Evolutionary conservation across 1,139 yeast genomes (phyloP), one percentile per base, ranked within the genome.

Genomic region (Lodderomyces pseudojiufengensis): DNA sequence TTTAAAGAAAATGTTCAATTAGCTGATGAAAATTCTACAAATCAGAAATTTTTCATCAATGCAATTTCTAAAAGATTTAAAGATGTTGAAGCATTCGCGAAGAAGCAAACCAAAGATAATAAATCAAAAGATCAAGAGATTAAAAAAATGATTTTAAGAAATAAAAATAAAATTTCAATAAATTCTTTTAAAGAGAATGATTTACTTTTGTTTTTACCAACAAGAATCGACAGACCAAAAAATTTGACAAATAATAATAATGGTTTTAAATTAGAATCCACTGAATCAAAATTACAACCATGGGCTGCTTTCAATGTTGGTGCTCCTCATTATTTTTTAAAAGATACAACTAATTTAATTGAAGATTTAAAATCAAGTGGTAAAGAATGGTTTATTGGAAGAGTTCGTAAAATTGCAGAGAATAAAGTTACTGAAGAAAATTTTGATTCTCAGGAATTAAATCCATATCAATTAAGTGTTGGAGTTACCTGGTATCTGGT

Each of bases 41-140:
- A 68, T 29, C 42, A 68, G 26, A 50, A 46, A 29, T 64, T 82
- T 39, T 79, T 83, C 50, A 70, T 80, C 34, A 72, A 73, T 33
- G 80, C 88, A 1, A 80, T 88, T 2, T 70, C 81, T 24, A 80
- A 83, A 51, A 69, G 98, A 42, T 88, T 92, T 52, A 77, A 76
- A 41, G 97, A 90, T 53, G 95, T 90, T 34, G 97, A 92, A 56
- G 80, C 83, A n/a, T 70, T 88, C 48, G 97, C 97, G 1, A 80
- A 94, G 51, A 84, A 80, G 51, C 70, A 86, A 41, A 85, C 90
- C 39, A 82, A 82, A 51, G 96, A 88, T 47, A 81, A 77, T 45
- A 78, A 76, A 47, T 53, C 62, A 34, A 67, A 73, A 38, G 65
- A 74, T 37, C 74, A 73, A 44, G 75, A 73, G 45, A 36, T 68